Evolutionary conservation across 2,329 filamentous ascomycete genomes (phyloP).

Genomic region (Calycina herbarum): DNA sequence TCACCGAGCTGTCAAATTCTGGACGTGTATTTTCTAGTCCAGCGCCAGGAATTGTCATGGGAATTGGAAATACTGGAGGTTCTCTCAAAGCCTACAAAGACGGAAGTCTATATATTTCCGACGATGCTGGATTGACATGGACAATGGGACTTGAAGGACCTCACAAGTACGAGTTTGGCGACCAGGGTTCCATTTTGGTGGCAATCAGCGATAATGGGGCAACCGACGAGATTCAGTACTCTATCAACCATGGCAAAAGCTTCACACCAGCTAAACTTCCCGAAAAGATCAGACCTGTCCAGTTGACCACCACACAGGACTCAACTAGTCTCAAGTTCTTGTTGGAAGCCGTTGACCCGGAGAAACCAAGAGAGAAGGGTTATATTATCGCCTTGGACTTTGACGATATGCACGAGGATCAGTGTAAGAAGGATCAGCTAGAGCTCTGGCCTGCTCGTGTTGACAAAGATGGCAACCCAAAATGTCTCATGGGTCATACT

Average conservation of each 20-base stretch:
- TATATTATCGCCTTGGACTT: slow-evolving; percentile 81
- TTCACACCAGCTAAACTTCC: slow-evolving; percentile 76
- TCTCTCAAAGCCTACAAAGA: slow-evolving; percentile 69
- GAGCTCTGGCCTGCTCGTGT: slow-evolving; percentile 86
- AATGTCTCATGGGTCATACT: slow-evolving; percentile 94
- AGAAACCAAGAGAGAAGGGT: slow-evolving; percentile 53
- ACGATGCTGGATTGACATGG: slow-evolving; percentile 89
- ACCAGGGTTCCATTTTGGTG: slow-evolving; percentile 84
- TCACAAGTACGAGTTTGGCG: slow-evolving; percentile 95
- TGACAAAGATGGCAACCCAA: slow-evolving; percentile 76
- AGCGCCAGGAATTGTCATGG: slow-evolving; percentile 91
- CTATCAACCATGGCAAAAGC: slow-evolving; percentile 81
- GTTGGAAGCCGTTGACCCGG: slow-evolving; percentile 59
- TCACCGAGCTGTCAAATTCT: slow-evolving; percentile 79
- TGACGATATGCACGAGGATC: slow-evolving; percentile 72
- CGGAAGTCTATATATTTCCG: slow-evolving; percentile 82
- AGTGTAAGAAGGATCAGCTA: slow-evolving; percentile 79
- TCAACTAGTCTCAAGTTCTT: slow-evolving; percentile 92
- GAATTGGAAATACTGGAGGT: slow-evolving; percentile 84
- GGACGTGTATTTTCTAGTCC: slow-evolving; percentile 91
- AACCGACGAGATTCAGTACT: slow-evolving; percentile 70
- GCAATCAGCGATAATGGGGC: slow-evolving; percentile 67
- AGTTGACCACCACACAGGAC: slow-evolving; percentile 86
- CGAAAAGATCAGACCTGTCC: slow-evolving; percentile 66
- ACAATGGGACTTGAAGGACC: slow-evolving; percentile 71